Base-by-base conservation (phyloP, 1,284 basidiomycete genomes). In the Rhodofomes roseus region DNA sequence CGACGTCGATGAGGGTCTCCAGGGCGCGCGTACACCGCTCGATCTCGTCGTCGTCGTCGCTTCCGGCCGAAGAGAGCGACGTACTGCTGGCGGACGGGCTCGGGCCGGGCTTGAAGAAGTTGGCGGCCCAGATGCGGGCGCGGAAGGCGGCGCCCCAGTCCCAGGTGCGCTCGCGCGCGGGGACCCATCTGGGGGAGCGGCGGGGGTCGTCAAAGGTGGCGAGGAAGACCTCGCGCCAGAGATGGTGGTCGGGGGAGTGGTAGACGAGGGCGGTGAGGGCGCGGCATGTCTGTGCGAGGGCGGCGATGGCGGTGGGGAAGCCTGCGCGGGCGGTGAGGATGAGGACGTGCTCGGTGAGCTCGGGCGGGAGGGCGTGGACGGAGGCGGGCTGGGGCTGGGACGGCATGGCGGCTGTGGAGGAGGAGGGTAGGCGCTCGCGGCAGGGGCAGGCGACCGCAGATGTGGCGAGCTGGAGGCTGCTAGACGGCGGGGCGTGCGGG, bases 191-290 rank as follows among this genome's bases (percentile, higher is more conserved):
- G 39, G 23, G 48, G 56, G 3, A 37, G n/a, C 46, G 57, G 23
- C 78, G 70, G 0, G 81, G 82, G 57, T 84, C 79, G 59, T 84
- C 82, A 63, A 82, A 85, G 1, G 71, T 71, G 1, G 74, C 65
- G 22, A 84, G 71, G 67, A 81, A 85, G 44, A 84, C 70, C 57
- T 78, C 74, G 27, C 82, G 71, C 83, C 83, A 85, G 20, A 85
- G 71, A 64, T 83, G 82, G 11, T 74, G 70, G 64, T 83, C 80
- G 0, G 69, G 55, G 0, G 76, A 68, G 22, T 67, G 65, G 64
- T 81, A 81, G 22, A 84, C 69, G 39, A 83, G 70, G 5, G 67
- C 65, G 53, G 67, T 66, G 55, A 81, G 70, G 31, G 68, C 61
- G 16, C 71, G 74, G 62, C 78, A 82, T 12, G 81, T 81, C 63